Percentiles rank a stretch among this genome's conserved stretches.
phyloP scores from a whole-genome alignment of 2,329 filamentous ascomycete genomes.

The Paecilomyces sp. region DNA sequence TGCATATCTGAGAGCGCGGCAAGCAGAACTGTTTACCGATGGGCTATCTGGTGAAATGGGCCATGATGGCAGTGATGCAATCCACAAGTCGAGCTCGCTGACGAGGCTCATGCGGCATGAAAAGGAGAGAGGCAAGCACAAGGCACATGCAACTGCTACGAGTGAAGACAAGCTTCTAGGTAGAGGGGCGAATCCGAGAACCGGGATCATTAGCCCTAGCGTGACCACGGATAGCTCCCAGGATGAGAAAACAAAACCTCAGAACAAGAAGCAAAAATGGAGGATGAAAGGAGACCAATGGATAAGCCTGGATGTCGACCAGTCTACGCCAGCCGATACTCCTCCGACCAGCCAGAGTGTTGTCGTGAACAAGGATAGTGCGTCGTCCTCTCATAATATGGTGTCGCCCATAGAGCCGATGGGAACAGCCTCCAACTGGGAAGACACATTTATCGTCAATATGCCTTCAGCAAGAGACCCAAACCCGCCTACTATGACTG shows the following conservation, averaged over 20 bases:
- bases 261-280: constrained; percentile 19
- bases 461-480: constrained; percentile 38
- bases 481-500: constrained; percentile 32
- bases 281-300: constrained; percentile 28
- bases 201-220: constrained; percentile 30
- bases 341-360: not conserved
- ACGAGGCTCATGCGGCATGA: not conserved
- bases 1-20: not conserved
- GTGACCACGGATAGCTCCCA: constrained; percentile 13
- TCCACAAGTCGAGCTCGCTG: not conserved
- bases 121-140: constrained; percentile 1
- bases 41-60: not conserved
- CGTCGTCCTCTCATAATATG: constrained; percentile 15
- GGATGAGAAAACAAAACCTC: constrained; percentile 4
- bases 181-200: constrained; percentile 26
- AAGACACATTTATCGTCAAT: constrained; percentile 36
- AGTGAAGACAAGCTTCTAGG: constrained; percentile 27
- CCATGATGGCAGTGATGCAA: not conserved
- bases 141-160: constrained; percentile 10
- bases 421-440: constrained; percentile 26
- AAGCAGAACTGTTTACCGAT: constrained; percentile 2
- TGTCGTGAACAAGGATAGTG: not conserved
- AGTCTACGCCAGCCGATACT: constrained; percentile 13
- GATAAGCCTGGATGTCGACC: constrained; percentile 21
- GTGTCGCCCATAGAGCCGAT: constrained; percentile 24